Base-by-base conservation (phyloP, 371 early-diverging fungal genomes). In the Blastocladiella emersonii region DNA sequence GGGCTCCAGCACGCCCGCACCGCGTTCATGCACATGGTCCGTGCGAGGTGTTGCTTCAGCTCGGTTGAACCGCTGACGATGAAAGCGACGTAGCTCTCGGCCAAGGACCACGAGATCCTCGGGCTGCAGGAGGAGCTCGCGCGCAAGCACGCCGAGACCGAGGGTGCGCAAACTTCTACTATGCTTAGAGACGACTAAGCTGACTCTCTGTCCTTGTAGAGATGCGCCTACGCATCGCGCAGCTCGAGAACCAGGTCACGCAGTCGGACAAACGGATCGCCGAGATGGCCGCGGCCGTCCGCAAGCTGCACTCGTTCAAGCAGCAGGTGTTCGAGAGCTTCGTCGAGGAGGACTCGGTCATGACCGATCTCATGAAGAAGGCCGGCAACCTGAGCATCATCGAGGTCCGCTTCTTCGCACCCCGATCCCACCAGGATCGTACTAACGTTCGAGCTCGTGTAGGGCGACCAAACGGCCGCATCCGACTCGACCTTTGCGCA, bases 301-400 rank as follows among this genome's bases (percentile, higher is more conserved):
- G 57, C 23, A 73, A 73, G 57, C 66, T 73, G 34, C 67, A 71
- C 13, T 56, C 62, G 19, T 73, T 73, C 59, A 70, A 71, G 56
- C 69, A 73, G 44, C 64, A 61, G n/a, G 69, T 73, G 27, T 63
- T 71, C 56, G 64, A 67, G 32, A 66, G 68, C 13, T 56, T 66
- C 41, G 66, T 61, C 13, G 65, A 63, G 8, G 72, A 70, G 53
- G 67, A 63, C 49, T 64, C 61, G 5, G 49, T 62, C 23, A 7
- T 53, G 27, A 8, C 30, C 3, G 36, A n/a, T 63, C 13, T 37
- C 7, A 37, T 37, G n/a, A n/a, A n/a, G n/a, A n/a, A n/a, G n/a
- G n/a, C n/a, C n/a, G n/a, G n/a, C n/a, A n/a, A n/a, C n/a, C n/a
- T n/a, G n/a, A n/a, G n/a, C n/a, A n/a, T n/a, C n/a, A n/a, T n/a